Evolutionary conservation across 192 early-diverging fungal species (phyloP).

Genomic region (Gonapodya sp.): DNA sequence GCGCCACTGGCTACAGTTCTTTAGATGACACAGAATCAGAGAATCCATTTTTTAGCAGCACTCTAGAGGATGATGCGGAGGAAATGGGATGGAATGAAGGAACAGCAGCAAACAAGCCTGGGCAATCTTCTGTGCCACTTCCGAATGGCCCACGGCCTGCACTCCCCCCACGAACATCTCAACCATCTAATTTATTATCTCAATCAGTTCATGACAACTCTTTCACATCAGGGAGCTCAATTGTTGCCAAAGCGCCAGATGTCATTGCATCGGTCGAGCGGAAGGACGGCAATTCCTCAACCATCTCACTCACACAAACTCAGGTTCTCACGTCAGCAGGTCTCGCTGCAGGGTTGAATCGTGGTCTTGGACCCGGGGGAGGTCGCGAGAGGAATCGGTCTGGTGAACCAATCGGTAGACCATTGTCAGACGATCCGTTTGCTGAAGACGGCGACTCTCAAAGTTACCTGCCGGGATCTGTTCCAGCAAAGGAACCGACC

Average conservation of each 20-base stretch:
- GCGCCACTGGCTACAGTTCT: not conserved
- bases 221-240: not conserved
- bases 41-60: not conserved
- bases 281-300: no score
- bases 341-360: not conserved
- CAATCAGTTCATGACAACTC: not conserved
- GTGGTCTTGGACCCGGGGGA: not conserved
- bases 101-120: no score
- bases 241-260: no score
- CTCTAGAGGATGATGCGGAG: not conserved
- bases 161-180: not conserved
- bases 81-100: no score
- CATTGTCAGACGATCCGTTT: not conserved
- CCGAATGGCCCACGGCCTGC: not conserved
- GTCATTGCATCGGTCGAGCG: no score
- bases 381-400: not conserved
- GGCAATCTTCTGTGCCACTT: no score
- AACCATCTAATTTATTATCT: no score
- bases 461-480: not conserved
- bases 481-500: not conserved
- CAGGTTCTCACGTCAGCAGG: not conserved
- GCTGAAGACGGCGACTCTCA: not conserved
- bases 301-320: not conserved
- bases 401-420: not conserved
- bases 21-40: not conserved